Base-by-base conservation (phyloP, 805 yeast species). In the Wickerhamiella hasegawae region DNA sequence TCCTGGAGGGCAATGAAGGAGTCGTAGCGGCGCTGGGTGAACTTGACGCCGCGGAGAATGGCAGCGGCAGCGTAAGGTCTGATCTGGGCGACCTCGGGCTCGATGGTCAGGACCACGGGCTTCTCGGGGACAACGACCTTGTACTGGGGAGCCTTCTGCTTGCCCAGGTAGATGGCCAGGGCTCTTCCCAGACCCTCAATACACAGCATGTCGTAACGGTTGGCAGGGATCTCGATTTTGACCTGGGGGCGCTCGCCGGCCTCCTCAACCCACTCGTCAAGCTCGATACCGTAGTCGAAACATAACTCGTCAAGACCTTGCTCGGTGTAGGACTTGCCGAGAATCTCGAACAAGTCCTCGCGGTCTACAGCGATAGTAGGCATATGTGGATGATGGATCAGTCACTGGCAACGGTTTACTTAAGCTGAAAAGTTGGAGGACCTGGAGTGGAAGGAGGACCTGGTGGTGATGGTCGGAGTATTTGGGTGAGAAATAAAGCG, bases 121-220 rank as follows among this genome's bases (percentile, higher is more conserved):
- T 93, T 83, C 29, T 63, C 65, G 28, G 73, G 68, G 32, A 76
- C 72, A 28, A 67, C 59, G 40, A 80, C 63, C 35, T 61, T 71
- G 66, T 69, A 87, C 21, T 60, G 57, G 34, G 98, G 95, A 29
- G 78, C 64, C 32, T 60, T 54, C 15, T 37, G 41, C 40, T 70
- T 72, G 25, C 92, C 94, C 49, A 87, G 66, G 54, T 81, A 90
- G 55, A 85, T 92, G 52, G 84, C 84, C 54, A 90, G 65, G 1
- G 97, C 87, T 54, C 83, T 92, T 1, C 96, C 84, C 58, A 90
- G 84, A 54, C 99, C 99, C 62, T 90, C 99, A 48, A 84, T 79
- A 66, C 98, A 92, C 45, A 90, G 73, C 85, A 90, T 74, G 58
- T 90, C 99, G 54, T 90, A 92, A 25, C 99, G 79, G 63, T 90